Evolutionary conservation across 371 early-diverging fungal genomes (phyloP).

Genomic region (Lichtheimia ornata): DNA sequence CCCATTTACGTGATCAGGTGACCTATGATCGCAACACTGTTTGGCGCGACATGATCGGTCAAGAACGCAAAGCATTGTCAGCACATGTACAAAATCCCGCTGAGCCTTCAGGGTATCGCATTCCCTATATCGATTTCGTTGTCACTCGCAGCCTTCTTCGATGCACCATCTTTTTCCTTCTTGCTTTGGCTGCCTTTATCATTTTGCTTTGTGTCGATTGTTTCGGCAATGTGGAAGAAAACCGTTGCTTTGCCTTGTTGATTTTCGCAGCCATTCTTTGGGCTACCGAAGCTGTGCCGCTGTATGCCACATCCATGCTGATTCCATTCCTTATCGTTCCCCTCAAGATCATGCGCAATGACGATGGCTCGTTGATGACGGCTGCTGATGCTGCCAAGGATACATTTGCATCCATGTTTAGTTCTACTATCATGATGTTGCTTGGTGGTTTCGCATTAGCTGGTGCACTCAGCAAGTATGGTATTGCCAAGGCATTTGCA

Average conservation of each 20-base stretch:
- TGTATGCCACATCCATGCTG: conserved; percentile 79
- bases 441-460: conserved; percentile 96
- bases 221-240: conserved; percentile 67
- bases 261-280: conserved; percentile 67
- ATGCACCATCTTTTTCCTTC: conserved; percentile 29
- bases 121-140: conserved; percentile 35
- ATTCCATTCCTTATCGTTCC: conserved; percentile 79
- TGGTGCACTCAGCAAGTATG: conserved; percentile 81
- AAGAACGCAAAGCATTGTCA: conserved; percentile 63
- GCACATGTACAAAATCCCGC: conserved; percentile 50
- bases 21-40: conserved; percentile 81
- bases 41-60: conserved; percentile 81
- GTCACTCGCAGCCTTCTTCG: conserved; percentile 27
- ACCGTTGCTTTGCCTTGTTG: conserved; percentile 67
- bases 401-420: conserved; percentile 92
- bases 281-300: conserved; percentile 82
- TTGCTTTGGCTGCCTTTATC: conserved; percentile 59
- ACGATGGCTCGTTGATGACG: conserved; percentile 47
- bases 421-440: conserved; percentile 93
- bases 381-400: conserved; percentile 80
- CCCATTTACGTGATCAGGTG: conserved; percentile 70
- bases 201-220: conserved; percentile 53
- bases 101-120: conserved; percentile 31
- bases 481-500: conserved; percentile 78
- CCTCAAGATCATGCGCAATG: conserved; percentile 68